Conservation (phyloP, 2,329 filamentous ascomycete genomes). For the Hymenoscyphus repandus region DNA sequence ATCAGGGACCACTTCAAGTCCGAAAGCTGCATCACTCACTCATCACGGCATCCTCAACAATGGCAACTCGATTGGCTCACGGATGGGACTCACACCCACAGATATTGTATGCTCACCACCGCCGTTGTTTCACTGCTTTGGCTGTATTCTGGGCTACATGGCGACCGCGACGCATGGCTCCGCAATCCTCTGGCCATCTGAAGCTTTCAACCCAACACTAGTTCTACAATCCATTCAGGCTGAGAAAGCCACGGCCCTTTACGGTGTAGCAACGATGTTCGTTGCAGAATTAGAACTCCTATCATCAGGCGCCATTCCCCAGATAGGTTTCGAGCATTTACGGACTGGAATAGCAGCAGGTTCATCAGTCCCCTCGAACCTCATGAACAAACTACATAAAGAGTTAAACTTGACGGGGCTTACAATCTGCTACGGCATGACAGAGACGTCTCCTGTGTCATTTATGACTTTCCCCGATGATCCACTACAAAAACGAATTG, state of each 20-base stretch:
- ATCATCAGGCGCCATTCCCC: conserved; percentile 38
- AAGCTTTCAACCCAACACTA: conserved; percentile 78
- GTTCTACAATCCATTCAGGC: conserved; percentile 51
- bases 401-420: conserved; percentile 73
- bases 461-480: conserved; percentile 67
- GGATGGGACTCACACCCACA: conserved; percentile 71
- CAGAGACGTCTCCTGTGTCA: conserved; percentile 41
- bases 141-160: conserved; percentile 90
- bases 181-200: conserved; percentile 76
- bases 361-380: conserved; percentile 71
- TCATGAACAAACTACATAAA: conserved; percentile 73
- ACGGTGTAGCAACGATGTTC: conserved; percentile 95
- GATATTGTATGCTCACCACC: conserved; percentile 83
- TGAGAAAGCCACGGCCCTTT: conserved; percentile 58
- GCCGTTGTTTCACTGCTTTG: conserved; percentile 87
- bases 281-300: conserved; percentile 79
- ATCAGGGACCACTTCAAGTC: conserved; percentile 83
- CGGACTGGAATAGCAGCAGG: conserved; percentile 91
- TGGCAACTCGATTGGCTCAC: conserved; percentile 72
- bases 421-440: conserved; percentile 74
- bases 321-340: conserved; percentile 57
- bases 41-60: conserved; percentile 92
- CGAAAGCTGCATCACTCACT: conserved; percentile 85
- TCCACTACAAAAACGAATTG: conserved; percentile 58
- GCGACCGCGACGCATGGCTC: conserved; percentile 82